Evolutionary conservation across 176 grass and related monocot genomes (phyloP), one percentile per base, ranked within the genome.

Genomic region (Stipa capillata): DNA sequence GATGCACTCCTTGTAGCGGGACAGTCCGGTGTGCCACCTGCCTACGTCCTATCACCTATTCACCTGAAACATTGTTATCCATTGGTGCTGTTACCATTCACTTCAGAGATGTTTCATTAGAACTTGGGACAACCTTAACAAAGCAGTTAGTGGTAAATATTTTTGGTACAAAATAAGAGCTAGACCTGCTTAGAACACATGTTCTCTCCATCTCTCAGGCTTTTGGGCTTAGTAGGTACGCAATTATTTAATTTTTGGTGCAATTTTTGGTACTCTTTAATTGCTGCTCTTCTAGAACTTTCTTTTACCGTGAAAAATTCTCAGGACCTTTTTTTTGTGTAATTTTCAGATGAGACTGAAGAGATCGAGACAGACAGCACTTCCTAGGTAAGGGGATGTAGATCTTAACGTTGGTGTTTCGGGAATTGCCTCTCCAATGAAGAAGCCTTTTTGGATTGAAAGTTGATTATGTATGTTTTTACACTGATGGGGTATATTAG

Each of bases 341-440:
- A n/a, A 64, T 81, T 87, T 80, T 76, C 89, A 91, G 85, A 82
- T 74, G 73, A 35, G 47, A 52, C 45, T 57, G 82, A 82, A 79
- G 85, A 54, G 24, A 50, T 51, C 25, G 39, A 78, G 45, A 82
- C 72, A 64, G 61, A 51, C 25, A 59, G 0, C 83, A 85, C 34
- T 70, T 83, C 82, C 27, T 85, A 88, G 59, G 29, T 66, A 32
- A 83, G 54, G 54, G 40, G 54, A 14, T 48, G 27, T 85, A 75
- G 16, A 88, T 74, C 17, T 17, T 16, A 37, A 24, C 35, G n/a
- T 69, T 58, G 8, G 17, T 24, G 45, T 57, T 81, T 65, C 67
- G 67, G 69, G 17, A 78, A 63, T 79, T 62, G 29, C 49, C 35
- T 83, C 45, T 56, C 25, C 45, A 62, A 44, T 17, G 88, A 72